Evolutionary conservation across 768 basidiomycete genomes (phyloP), one percentile per base, ranked within the genome.

Genomic region (Boletus huronensis): DNA sequence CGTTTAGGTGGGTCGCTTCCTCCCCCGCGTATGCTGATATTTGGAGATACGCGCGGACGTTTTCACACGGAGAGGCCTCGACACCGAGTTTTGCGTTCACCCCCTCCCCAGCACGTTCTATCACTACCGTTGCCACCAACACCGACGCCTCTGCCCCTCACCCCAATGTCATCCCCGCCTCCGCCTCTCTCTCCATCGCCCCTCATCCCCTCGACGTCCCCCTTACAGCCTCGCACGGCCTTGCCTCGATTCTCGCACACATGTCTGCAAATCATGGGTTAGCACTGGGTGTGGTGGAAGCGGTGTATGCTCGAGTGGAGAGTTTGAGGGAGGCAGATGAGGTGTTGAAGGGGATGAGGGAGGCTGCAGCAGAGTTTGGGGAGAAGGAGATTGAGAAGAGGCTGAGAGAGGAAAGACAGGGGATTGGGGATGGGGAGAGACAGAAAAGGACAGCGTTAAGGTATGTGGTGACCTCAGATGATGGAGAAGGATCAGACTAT

Each of bases 261-360:
- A 78, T 84, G 69, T 73, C 78, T 0, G 60, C 67, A 19, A 77
- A 79, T 31, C 78, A 81, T 39, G 76, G 76, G 16, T 78, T 78
- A 54, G 65, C 63, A 13, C 61, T 74, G 41, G 68, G 71, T 3
- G 72, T 79, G 6, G 79, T 79, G 19, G 66, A 71, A 47, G 64
- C 64, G 14, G 69, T 80, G 28, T 79, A 74, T 56, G 34, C 62
- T 9, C 32, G 58, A 0, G 64, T 73, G 21, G 58, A 66, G 44
- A 75, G 68, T 53, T 60, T 83, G 17, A 53, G 64, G 14, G 64
- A 68, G 50, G 70, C 77, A 25, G 78, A 79, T 48, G 62, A 66
- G 42, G 65, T 75, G 39, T 61, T 78, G 57, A 59, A 58, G 45
- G 61, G 60, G 52, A 79, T 76, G 76, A 70, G 69, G 21, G 61